phyloP scores from a whole-genome alignment of 2,329 filamentous ascomycete genomes.

The Xylaria sp. region DNA sequence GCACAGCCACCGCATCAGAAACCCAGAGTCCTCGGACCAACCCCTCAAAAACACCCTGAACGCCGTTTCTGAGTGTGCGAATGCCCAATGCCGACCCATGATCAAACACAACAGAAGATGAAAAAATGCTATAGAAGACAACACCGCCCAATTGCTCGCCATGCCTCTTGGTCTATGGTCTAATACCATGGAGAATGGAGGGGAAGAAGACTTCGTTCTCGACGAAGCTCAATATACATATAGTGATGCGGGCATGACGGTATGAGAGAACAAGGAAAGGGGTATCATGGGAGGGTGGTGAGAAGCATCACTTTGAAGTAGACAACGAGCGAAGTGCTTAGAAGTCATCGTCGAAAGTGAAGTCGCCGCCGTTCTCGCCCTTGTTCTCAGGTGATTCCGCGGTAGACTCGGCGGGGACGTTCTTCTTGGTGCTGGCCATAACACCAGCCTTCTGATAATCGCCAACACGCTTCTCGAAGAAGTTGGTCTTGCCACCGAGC shows the following conservation, averaged over 20 bases:
- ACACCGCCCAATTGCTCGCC: conserved; percentile 28
- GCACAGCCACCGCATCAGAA: not conserved
- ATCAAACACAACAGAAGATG: conserved; percentile 5
- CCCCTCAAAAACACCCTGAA: conserved; percentile 21
- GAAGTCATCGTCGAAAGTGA: conserved; percentile 97
- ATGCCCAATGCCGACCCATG: conserved; percentile 15
- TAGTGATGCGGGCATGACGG: conserved; percentile 10
- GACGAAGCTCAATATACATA: conserved; percentile 31
- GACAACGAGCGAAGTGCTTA: conserved; percentile 61
- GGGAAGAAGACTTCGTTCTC: conserved; percentile 1
- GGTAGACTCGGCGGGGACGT: conserved; percentile 56
- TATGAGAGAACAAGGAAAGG: conserved; percentile 11
- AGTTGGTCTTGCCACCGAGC: conserved; percentile 98
- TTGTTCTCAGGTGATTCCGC: conserved; percentile 59
- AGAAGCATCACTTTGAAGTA: conserved; percentile 5
- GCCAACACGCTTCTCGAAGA: conserved; percentile 99
- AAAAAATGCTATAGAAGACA: conserved; percentile 17
- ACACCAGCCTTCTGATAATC: conserved; percentile 99
- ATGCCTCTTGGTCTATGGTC: conserved; percentile 36
- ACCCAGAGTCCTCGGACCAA: conserved; percentile 8
- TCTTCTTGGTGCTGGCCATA: conserved; percentile 88
- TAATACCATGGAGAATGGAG: conserved; percentile 27
- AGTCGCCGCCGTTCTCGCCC: conserved; percentile 76
- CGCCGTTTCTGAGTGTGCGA: conserved; percentile 19
- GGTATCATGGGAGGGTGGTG: conserved; percentile 33